phyloP scores from a whole-genome alignment of 1,284 basidiomycete species.

The Rhodotorula glutinis region DNA sequence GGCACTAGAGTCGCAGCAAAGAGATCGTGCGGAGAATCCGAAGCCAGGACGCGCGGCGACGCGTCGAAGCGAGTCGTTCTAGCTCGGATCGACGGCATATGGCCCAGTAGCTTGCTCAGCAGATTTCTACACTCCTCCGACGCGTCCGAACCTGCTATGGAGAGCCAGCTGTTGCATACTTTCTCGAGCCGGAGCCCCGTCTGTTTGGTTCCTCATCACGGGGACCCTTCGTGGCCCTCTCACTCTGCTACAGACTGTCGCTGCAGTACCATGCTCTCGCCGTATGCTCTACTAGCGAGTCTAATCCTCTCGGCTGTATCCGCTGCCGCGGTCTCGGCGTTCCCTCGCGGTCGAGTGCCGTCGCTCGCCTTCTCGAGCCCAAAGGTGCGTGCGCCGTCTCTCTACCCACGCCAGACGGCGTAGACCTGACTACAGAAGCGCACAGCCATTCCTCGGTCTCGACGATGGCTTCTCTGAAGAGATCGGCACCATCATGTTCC shows the following conservation, averaged over 20 bases:
- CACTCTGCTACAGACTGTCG: too few species aligned
- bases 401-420: not conserved
- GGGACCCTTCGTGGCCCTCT: too few species aligned
- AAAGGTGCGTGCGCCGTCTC: not conserved
- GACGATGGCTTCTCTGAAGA: slow-evolving; percentile 7
- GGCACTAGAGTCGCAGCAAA: too few species aligned
- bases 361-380: slow-evolving; percentile 15
- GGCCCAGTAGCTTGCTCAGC: too few species aligned
- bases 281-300: not conserved
- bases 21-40: too few species aligned
- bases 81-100: too few species aligned
- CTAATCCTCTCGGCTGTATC: not conserved
- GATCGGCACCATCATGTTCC: slow-evolving; percentile 16
- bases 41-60: not conserved
- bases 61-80: too few species aligned
- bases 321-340: not conserved
- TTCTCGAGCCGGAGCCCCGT: not conserved
- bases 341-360: not conserved
- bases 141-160: too few species aligned
- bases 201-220: too few species aligned
- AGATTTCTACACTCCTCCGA: too few species aligned
- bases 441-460: slow-evolving; percentile 17
- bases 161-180: too few species aligned
- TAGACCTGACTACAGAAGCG: too few species aligned
- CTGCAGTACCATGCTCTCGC: not conserved